Conservation (phyloP, 1,284 basidiomycete species). For the Pseudozyma sp. region DNA sequence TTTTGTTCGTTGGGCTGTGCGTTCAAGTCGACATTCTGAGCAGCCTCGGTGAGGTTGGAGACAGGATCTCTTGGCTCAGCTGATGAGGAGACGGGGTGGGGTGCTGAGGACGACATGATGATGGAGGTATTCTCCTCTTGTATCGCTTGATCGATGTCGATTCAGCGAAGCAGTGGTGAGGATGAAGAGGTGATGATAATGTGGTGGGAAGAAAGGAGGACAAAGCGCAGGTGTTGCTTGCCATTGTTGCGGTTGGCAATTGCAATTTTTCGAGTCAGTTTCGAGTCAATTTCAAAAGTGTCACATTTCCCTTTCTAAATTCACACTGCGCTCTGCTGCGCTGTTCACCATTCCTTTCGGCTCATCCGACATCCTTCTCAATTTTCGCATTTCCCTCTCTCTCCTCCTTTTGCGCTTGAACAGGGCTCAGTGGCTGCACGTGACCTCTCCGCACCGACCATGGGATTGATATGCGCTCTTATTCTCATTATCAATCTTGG, state of each 20-base stretch:
- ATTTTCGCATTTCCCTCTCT: slow-evolving; percentile 1
- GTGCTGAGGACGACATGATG: slow-evolving; percentile 46
- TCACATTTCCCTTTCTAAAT: too few species aligned
- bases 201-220: slow-evolving; percentile 1
- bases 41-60: slow-evolving; percentile 48
- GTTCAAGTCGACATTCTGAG: slow-evolving; percentile 46
- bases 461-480: background rate
- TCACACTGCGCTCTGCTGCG: slow-evolving; percentile 17
- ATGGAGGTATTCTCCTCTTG: slow-evolving; percentile 1
- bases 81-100: slow-evolving; percentile 54
- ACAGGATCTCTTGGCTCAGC: slow-evolving; percentile 52
- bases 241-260: background rate
- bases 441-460: slow-evolving; percentile 24
- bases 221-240: slow-evolving; percentile 7
- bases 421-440: slow-evolving; percentile 12
- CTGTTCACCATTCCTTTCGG: background rate
- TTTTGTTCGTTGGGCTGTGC: slow-evolving; percentile 23
- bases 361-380: slow-evolving; percentile 1
- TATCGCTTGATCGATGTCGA: background rate
- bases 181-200: background rate
- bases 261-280: slow-evolving; percentile 12
- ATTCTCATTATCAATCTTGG: slow-evolving; percentile 1
- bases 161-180: background rate
- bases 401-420: too few species aligned
- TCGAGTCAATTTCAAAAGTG: background rate